Evolutionary conservation across 2,329 filamentous ascomycete genomes (phyloP), one percentile per base, ranked within the genome.

Genomic region (Ophiostoma triangulosporum): DNA sequence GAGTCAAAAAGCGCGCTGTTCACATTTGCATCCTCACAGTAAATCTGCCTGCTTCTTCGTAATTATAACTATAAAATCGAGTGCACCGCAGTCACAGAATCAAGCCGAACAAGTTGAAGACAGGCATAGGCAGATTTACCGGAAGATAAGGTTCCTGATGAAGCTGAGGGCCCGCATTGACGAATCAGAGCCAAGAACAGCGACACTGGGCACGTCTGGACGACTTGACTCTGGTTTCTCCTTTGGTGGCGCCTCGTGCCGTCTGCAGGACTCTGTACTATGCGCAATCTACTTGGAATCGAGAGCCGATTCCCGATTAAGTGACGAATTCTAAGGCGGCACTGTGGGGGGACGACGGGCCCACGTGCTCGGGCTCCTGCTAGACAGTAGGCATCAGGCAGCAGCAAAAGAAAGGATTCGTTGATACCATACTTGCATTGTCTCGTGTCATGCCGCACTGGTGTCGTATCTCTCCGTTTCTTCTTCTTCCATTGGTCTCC

Each of bases 351-450:
- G 20, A 14, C 17, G 17, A 35, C 6, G 20, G 26, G 49, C 53
- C 53, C 53, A 54, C 53, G 53, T 54, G 53, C 53, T 48, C 51
- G 20, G 38, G 27, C 45, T 40, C 33, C 31, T 50, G 49, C 33
- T 24, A 50, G 29, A n/a, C n/a, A n/a, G n/a, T n/a, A n/a, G n/a
- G n/a, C n/a, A n/a, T n/a, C n/a, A n/a, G n/a, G n/a, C n/a, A n/a
- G 46, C 14, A n/a, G n/a, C n/a, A n/a, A n/a, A n/a, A n/a, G 26
- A 46, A 4, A 17, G 14, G 24, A 29, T 26, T 46, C 24, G 26
- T 46, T 46, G 24, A 3, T 29, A 14, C 11, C 15, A 46, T 29
- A 38, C 7, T n/a, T 12, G 31, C 14, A 22, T n/a, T 48, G 51
- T 53, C 51, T 48, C 54, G 35, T 31, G 33, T 20, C 38, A 24